Base-by-base conservation (phyloP, 2,329 filamentous ascomycete species). In the Verticillium nubilum region DNA sequence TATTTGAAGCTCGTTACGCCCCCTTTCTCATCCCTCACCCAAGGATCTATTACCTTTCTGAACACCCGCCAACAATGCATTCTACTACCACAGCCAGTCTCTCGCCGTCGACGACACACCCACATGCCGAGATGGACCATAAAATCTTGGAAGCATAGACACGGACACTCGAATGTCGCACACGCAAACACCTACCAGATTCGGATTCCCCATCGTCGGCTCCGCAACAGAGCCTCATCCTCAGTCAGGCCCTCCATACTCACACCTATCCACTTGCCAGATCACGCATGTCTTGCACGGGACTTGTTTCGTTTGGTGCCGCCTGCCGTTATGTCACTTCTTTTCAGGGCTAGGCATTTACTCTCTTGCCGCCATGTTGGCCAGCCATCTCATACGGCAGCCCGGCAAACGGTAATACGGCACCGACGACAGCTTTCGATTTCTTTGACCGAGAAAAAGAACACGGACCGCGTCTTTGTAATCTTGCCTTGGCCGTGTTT, bases 1-100 rank as follows among this genome's bases (percentile, higher is more conserved):
- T 61, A 57, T 58, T 56, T 62, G 60, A 60, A 55, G 60, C 60
- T 25, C 57, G 26, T 31, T 19, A 54, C 50, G 57, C 60, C 57
- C 61, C 47, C 54, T 33, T 35, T 56, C 58, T 27, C 55, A 29
- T 19, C 27, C 33, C 6, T 23, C 5, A 12, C 42, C 19, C 42
- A 23, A 23, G 42, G 17, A 47, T 47, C 42, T 19, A 23, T 47
- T 19, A 47, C 42, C 42, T 19, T 19, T n/a, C 7, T 5, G 42
- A 23, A 31, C 29, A 5, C 13, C 10, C 42, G 9, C 19, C 42
- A 23, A 23, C 42, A n/a, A 47, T 23, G 42, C 42, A 9, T 5
- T 37, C n/a, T 5, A 7, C 42, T 5, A 47, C 5, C 7, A 47
- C 42, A 23, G n/a, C 42, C 29, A 12, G 19, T 19, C 19, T 23